phyloP scores from a whole-genome alignment of 345 rosid species.

The Isatis tinctoria region DNA sequence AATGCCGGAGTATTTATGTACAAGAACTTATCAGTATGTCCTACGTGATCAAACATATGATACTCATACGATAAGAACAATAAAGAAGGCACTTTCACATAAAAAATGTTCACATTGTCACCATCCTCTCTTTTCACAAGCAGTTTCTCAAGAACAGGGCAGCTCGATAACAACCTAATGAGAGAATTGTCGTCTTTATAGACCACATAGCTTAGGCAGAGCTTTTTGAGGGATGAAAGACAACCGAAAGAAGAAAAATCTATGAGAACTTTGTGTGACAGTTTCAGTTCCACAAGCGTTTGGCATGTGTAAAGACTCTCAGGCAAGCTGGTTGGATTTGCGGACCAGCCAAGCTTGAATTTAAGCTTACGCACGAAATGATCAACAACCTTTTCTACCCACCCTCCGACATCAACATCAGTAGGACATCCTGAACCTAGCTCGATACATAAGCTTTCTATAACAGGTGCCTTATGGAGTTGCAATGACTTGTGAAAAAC shows the following conservation, averaged over 20 bases:
- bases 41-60: too few species aligned
- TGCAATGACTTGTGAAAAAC: neutral
- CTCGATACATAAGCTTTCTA: neutral
- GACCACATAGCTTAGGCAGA: neutral
- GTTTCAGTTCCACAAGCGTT: neutral
- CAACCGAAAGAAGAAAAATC: neutral
- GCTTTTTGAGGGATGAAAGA: neutral
- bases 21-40: too few species aligned
- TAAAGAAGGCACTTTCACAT: neutral
- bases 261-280: neutral
- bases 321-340: neutral
- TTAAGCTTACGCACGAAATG: neutral
- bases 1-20: too few species aligned
- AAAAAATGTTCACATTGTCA: neutral
- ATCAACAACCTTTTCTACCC: neutral
- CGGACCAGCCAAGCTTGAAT: neutral
- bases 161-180: neutral
- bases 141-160: neutral
- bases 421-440: neutral
- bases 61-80: too few species aligned
- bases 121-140: neutral
- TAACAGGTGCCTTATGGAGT: neutral
- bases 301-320: neutral
- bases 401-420: neutral
- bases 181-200: neutral